A percentile compares a stretch with the other conserved stretches of the same genome.
Conservation (phyloP, 768 basidiomycete species). For the Strobilomyces echinocephalus region DNA sequence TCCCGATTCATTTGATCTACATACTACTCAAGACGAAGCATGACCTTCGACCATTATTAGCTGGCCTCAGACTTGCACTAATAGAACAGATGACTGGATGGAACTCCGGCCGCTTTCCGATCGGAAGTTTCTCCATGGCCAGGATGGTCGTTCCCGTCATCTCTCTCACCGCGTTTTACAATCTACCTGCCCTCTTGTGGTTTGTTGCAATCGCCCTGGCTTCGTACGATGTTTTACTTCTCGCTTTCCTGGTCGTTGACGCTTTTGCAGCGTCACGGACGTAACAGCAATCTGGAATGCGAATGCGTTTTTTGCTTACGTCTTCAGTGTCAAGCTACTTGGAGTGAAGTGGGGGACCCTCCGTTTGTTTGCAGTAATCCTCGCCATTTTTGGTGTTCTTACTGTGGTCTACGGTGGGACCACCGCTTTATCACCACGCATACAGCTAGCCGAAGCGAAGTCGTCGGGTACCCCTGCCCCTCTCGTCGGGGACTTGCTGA, state of each 20-base stretch:
- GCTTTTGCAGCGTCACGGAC: slow-evolving; percentile 60
- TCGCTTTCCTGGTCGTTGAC: slow-evolving; percentile 4
- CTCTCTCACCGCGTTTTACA: slow-evolving; percentile 42
- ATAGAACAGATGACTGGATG: slow-evolving; percentile 24
- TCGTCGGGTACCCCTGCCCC: slow-evolving; percentile 40
- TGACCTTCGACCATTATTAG: slow-evolving; percentile 45
- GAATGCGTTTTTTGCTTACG: slow-evolving; percentile 87
- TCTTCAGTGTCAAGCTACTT: slow-evolving; percentile 74
- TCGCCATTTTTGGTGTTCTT: slow-evolving; percentile 79
- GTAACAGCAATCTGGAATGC: slow-evolving; percentile 88
- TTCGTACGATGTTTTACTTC: slow-evolving; percentile 46
- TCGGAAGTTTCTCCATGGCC: slow-evolving; percentile 22
- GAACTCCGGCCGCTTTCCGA: slow-evolving; percentile 3
- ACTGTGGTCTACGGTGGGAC: slow-evolving; percentile 79
- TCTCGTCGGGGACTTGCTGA: slow-evolving; percentile 68
- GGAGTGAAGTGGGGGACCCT: slow-evolving; percentile 57
- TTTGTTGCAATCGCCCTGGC: slow-evolving; percentile 65
- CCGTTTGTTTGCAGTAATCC: slow-evolving; percentile 63
- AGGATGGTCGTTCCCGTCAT: slow-evolving; percentile 33
- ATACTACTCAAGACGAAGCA: slow-evolving; percentile 49
- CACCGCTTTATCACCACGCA: slow-evolving; percentile 23
- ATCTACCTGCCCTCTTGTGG: slow-evolving; percentile 67
- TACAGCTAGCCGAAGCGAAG: slow-evolving; percentile 11
- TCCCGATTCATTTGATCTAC: slow-evolving; percentile 76
- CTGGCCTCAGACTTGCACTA: slow-evolving; percentile 49